These are phyloP conservation scores for Sugiyamaella qingdaonensis DNA, from an alignment of 805 yeast genomes.

Conservation along the genomic window DNA sequence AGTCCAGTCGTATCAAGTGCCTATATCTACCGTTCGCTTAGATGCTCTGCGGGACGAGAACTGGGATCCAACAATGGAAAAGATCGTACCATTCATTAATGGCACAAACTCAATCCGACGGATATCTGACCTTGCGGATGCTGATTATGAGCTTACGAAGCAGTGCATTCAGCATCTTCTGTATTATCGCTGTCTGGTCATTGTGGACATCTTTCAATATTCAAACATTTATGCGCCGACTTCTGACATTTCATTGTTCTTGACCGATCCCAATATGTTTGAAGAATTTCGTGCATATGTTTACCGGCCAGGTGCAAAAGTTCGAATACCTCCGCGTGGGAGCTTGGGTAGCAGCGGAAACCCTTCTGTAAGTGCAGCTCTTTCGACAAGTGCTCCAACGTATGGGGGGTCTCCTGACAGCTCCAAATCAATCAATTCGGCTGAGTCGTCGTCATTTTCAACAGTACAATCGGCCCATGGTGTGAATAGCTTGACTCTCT, in stretches of 20 bases:
- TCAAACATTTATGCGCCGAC: constrained; percentile 87
- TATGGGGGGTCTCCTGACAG: constrained; percentile 2
- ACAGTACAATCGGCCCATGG: constrained; percentile 5
- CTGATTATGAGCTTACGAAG: constrained; percentile 71
- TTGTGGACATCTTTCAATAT: constrained; percentile 86
- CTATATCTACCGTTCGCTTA: constrained; percentile 79
- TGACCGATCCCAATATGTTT: constrained; percentile 61
- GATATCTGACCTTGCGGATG: constrained; percentile 74
- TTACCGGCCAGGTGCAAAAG: constrained; percentile 32
- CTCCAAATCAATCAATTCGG: not conserved
- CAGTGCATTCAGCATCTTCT: constrained; percentile 88
- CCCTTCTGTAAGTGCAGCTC: not conserved
- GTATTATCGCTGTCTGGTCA: constrained; percentile 80
- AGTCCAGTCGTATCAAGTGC: constrained; percentile 79
- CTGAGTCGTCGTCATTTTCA: constrained; percentile 5
- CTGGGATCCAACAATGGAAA: constrained; percentile 97
- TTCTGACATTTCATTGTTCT: constrained; percentile 63
- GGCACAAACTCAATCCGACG: constrained; percentile 80
- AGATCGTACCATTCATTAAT: constrained; percentile 77
- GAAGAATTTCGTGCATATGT: constrained; percentile 85
- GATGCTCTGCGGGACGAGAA: constrained; percentile 72
- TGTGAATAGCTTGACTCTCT: constrained; percentile 8
- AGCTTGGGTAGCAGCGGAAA: constrained; percentile 4
- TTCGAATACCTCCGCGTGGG: constrained; percentile 18
- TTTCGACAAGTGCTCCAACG: not conserved